Base-by-base conservation (phyloP, 768 basidiomycete genomes). In the Naganishia vaughanmartiniae region DNA sequence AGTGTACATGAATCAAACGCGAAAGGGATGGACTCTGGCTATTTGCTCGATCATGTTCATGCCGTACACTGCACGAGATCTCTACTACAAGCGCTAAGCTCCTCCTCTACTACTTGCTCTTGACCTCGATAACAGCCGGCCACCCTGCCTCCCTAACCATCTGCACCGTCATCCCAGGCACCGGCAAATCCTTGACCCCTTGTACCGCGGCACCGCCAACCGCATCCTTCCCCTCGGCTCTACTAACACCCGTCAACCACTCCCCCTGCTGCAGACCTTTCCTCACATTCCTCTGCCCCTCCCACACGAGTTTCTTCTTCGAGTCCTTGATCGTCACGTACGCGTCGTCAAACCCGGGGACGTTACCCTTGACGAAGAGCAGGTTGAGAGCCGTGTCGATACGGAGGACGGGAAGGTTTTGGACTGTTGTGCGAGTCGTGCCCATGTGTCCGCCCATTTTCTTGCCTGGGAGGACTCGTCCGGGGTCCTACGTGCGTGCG, bases 371-470 rank as follows among this genome's bases (percentile, higher is more conserved):
- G 66, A 99, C 88, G 80, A 90, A 98, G 69, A 99, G 84, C 66
- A 97, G 86, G 82, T 98, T 89, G 57, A 96, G 87, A 17, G 84
- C 83, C 26, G 87, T 87, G 83, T 99, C 96, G 70, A 99, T 86
- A 26, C 93, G 90, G 67, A 93, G 86, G 53, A 98, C 92, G 0
- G 89, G 81, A 30, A 98, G 87, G 78, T 97, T 98, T 77, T 95
- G 93, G 17, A 86, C 85, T 10, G 95, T 98, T 11, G 86, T 86
- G 48, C 89, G 88, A 73, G 87, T 85, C 68, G 88, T 89, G 60
- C 96, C 96, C 85, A 97, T 88, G 28, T 89, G 89, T 39, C 96
- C 96, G 12, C 95, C 88, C 95, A 96, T 97, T 84, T 97, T 98
- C 84, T 93, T 96, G 45, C 96, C 96, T 4, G 96, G 96, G 83